Evolutionary conservation across 2,329 filamentous ascomycete species (phyloP).

Genomic region (Aureobasidium melanogenum): DNA sequence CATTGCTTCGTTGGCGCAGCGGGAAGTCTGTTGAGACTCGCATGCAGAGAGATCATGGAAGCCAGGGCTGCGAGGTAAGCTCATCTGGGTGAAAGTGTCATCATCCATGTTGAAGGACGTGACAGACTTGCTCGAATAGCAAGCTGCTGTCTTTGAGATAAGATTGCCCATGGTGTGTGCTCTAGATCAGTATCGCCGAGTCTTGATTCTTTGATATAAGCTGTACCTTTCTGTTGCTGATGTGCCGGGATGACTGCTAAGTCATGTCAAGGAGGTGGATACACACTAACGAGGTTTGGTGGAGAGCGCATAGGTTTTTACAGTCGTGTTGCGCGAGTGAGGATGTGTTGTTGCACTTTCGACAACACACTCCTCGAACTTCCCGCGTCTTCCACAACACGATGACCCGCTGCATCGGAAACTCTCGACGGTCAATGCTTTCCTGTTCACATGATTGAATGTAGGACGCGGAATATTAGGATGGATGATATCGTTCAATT

Average conservation of each 20-base stretch:
- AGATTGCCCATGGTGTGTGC: background rate
- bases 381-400: background rate
- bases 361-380: background rate
- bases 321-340: background rate
- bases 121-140: background rate
- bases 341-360: background rate
- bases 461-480: background rate
- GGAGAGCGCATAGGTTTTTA: background rate
- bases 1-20: background rate
- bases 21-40: background rate
- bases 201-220: no score
- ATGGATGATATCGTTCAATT: background rate
- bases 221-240: background rate
- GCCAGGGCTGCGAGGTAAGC: constrained; percentile 1
- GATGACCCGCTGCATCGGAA: background rate
- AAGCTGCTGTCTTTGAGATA: background rate
- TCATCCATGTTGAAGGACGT: background rate
- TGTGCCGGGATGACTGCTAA: background rate
- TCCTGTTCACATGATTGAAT: background rate
- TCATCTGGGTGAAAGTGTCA: background rate
- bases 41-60: background rate
- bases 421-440: background rate
- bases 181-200: background rate
- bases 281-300: background rate
- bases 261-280: background rate